Evolutionary conservation across 768 basidiomycete species (phyloP), one percentile per base, ranked within the genome.

Genomic region (Amylocystis lapponica): DNA sequence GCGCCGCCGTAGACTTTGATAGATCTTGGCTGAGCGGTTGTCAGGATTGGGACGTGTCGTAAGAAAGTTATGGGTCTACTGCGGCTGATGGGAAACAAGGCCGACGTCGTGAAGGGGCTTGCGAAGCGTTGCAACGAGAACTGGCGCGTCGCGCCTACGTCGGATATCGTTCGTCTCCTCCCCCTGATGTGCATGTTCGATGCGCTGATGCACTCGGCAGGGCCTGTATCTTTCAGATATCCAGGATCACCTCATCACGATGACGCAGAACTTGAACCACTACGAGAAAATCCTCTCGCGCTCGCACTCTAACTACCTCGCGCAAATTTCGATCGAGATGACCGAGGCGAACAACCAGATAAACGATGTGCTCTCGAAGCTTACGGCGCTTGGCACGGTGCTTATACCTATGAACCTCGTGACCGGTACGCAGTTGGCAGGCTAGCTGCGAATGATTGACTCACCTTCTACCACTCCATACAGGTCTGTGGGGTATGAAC

Each of bases 311-410:
- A 99, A 99, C 62, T 99, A 99, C 67, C 83, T 99, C 39, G 96
- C 96, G 1, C 96, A 98, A 58, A 99, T 99, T 54, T 96, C 93
- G 32, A 98, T 99, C 66, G 96, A 98, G 70, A 99, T 98, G 95
- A 95, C 92, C 27, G 94, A 97, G 56, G 96, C 96, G 31, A 99
- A 99, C 68, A 99, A 99, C 64, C 93, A 98, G 69, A 99, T 98
- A 70, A 99, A 99, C 66, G 93, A 98, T 59, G 96, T 99, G 2
- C 79, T 98, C 5, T 91, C 89, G 4, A 97, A 97, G 70, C 72
- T 99, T 47, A 98, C 96, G 0, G 95, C 96, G 6, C 76, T 99
- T 35, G 96, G 96, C 76, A 99, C 96, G 5, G 81, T 99, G 5
- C 83, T 98, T 53, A 84, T 99, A 60, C 96, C 88, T 27, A 96